These are phyloP conservation scores for Suillus fuscotomentosus DNA, from an alignment of 768 basidiomycete species.

Conservation along the genomic window DNA sequence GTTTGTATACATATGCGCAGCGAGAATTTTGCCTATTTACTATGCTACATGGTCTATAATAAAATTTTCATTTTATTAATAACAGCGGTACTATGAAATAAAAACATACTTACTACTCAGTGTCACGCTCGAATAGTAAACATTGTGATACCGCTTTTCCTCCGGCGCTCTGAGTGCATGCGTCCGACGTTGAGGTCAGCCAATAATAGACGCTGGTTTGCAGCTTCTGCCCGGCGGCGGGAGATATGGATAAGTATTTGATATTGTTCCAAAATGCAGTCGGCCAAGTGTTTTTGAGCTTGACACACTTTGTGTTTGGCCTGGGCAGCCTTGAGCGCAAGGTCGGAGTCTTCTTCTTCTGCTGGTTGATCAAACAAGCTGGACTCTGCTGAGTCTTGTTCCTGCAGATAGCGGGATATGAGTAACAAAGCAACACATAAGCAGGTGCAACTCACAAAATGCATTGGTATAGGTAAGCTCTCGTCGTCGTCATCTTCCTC, in stretches of 20 bases:
- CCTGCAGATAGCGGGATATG: neutral
- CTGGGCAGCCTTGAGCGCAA: neutral
- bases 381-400: neutral
- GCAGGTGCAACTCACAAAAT: neutral
- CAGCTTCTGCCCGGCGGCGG: neutral
- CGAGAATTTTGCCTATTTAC: no score
- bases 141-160: neutral
- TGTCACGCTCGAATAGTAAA: no score
- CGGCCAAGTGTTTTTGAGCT: neutral
- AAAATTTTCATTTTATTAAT: no score
- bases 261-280: neutral
- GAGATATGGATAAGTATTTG: neutral
- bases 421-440: neutral
- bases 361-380: no score
- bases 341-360: neutral
- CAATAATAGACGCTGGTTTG: neutral
- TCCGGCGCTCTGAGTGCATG: neutral
- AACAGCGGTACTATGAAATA: no score
- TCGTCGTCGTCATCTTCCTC: neutral
- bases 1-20: no score
- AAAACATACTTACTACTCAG: no score
- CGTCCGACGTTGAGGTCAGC: neutral
- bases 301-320: neutral
- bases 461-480: neutral
- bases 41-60: no score